Percentiles rank a stretch among this genome's conserved stretches.
Evolutionary conservation across 1,284 basidiomycete species (phyloP).

Genomic region (Heterobasidion annosum): DNA sequence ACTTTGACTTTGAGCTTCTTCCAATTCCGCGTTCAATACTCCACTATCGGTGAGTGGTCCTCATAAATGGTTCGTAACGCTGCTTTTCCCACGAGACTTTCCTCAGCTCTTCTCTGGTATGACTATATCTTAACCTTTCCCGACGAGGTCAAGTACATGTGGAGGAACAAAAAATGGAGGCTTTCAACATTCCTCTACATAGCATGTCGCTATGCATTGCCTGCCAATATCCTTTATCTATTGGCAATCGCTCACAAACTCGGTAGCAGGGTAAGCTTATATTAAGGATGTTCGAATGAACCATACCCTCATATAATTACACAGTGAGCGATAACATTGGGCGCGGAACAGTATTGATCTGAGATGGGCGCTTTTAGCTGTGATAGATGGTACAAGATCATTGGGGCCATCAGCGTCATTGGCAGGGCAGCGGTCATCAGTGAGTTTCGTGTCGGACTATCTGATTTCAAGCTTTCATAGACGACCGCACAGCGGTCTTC

Average conservation of each 20-base stretch:
- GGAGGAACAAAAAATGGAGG: background rate
- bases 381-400: conserved; percentile 21
- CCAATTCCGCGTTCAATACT: background rate
- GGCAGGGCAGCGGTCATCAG: conserved; percentile 8
- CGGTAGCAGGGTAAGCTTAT: background rate
- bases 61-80: background rate
- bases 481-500: conserved; percentile 17
- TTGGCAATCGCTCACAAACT: conserved; percentile 2
- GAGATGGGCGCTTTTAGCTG: conserved; percentile 16
- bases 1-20: background rate
- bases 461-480: background rate
- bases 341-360: background rate
- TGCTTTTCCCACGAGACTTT: background rate
- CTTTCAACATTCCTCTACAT: conserved; percentile 1
- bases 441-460: background rate
- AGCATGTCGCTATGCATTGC: conserved; percentile 1
- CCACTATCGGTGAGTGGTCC: background rate
- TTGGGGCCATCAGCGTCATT: conserved; percentile 21
- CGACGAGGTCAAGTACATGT: conserved; percentile 3
- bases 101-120: conserved; percentile 3
- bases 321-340: too few species aligned
- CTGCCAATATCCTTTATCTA: conserved; percentile 3
- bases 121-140: conserved; percentile 4
- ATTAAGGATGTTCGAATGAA: background rate
- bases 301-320: too few species aligned